A percentile compares a stretch with the other conserved stretches of the same genome.
Conservation (phyloP, 2,329 filamentous ascomycete genomes). For the Verruconis gallopava region DNA sequence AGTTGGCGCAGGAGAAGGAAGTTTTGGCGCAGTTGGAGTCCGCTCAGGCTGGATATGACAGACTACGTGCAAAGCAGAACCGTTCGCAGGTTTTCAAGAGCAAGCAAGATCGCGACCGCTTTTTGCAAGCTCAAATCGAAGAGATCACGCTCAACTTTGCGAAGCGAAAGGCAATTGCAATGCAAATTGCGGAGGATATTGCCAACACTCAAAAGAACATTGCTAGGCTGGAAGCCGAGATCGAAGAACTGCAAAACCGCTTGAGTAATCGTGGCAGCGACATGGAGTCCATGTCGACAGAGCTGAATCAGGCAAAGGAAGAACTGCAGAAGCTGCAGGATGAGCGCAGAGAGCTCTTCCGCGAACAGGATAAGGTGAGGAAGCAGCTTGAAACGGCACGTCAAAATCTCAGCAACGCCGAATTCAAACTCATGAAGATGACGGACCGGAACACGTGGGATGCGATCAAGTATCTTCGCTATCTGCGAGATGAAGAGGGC, state of each 20-base stretch:
- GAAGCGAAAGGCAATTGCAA: conserved; percentile 69
- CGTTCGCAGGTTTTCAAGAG: conserved; percentile 77
- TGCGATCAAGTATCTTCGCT: conserved; percentile 74
- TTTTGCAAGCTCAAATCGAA: conserved; percentile 65
- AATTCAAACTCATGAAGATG: conserved; percentile 63
- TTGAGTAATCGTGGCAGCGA: conserved; percentile 70
- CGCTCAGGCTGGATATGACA: conserved; percentile 60
- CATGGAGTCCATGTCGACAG: conserved; percentile 57
- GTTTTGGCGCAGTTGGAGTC: conserved; percentile 61
- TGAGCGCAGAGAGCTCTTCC: conserved; percentile 73
- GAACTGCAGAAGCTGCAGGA: conserved; percentile 68
- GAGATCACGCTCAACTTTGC: conserved; percentile 65
- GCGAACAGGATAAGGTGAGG: conserved; percentile 78
- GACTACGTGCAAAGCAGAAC: conserved; percentile 84
- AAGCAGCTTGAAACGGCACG: conserved; percentile 64
- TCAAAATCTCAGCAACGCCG: conserved; percentile 63
- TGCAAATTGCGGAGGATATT: conserved; percentile 77
- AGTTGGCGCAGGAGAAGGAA: conserved; percentile 58
- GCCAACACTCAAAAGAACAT: conserved; percentile 59
- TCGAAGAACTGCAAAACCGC: conserved; percentile 53
- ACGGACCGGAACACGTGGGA: conserved; percentile 80
- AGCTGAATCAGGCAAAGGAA: conserved; percentile 66
- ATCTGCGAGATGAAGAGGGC: conserved; percentile 65
- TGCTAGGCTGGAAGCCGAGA: conserved; percentile 56
- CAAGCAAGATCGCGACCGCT: conserved; percentile 78